Base-by-base conservation (phyloP, 2,329 filamentous ascomycete genomes). In the Myriangium duriaei region DNA sequence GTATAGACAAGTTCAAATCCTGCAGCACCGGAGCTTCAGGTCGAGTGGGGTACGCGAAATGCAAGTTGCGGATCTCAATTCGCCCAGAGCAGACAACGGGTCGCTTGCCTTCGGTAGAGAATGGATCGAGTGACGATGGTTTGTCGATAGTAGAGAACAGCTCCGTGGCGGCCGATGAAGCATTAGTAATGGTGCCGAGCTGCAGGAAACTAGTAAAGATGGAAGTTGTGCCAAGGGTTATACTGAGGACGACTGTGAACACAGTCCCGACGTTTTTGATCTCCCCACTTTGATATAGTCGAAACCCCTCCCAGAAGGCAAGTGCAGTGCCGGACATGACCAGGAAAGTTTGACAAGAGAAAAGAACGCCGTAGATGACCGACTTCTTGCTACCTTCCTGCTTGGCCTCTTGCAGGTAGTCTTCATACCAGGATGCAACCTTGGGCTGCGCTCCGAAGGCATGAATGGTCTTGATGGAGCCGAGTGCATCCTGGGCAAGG, bases 31-130 rank as follows among this genome's bases (percentile, higher is more conserved):
- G 47, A 5, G 55, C 52, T 40, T 43, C 52, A 45, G 59, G 42
- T 46, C 61, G 51, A 4, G 61, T 1, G 11, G 81, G 81, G 49
- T 87, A 87, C 2, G 79, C 72, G 49, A 87, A 86, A n/a, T 67
- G 71, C 9, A 87, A 71, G 30, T 74, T 64, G 9, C 72, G 59
- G 17, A 87, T 72, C 4, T 68, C 58, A 34, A 82, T 77, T 36
- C 79, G 69, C 6, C 57, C 56, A 7, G 30, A 32, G 17, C 50
- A 54, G 4, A 32, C 18, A 9, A 19, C 24, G 3, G 51, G 54
- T 18, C 44, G 36, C 18, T 41, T 42, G 12, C 55, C 52, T 11
- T 38, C 39, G 10, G 45, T 15, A 17, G 47, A 37, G 3, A 61
- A 46, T 0, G 63, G 56, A 44, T 67, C 60, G 1, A 65, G 48